Base-by-base conservation (phyloP, 2,329 filamentous ascomycete genomes). In the Fusarium camptoceras region DNA sequence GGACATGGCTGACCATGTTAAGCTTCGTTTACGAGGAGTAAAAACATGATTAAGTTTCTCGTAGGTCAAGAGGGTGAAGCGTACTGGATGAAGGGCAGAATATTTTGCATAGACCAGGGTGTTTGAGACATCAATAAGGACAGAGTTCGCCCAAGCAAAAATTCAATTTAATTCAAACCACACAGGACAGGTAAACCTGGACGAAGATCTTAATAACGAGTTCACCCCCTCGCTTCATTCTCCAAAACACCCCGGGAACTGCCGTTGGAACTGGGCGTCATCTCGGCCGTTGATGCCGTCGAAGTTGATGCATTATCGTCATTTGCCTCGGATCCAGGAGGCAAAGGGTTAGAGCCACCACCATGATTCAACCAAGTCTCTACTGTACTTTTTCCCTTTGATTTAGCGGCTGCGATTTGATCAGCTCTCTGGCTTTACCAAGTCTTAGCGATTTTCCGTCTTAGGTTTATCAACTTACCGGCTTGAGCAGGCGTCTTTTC, bases 311-410 rank as follows among this genome's bases (percentile, higher is more conserved):
- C 1, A 25, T 8, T 14, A 2, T 51, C 48, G 4, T 30, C 4
- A 41, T 41, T 8, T 20, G 37, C 15, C 16, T 39, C 34, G 16
- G 34, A 18, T 9, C n/a, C 34, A 8, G 8, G 18, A n/a, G n/a
- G 18, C 8, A n/a, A n/a, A n/a, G n/a, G n/a, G n/a, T n/a, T 4
- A 18, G 31, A 11, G 2, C 18, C 16, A 0, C 9, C 0, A 37
- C 11, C 31, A 37, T 1, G 31, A 37, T 16, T 0, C 10, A n/a
- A 8, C 24, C 42, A 46, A 4, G 10, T 10, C 24, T 27, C 24
- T 18, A n/a, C 4, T 15, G 2, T 12, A 3, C 8, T 1, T 3
- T n/a, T n/a, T 10, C 16, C 8, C 9, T 37, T 37, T 10, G 10
- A 5, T 8, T n/a, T 25, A 6, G 42, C 3, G 22, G 20, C 42